Evolutionary conservation across 345 rosid genomes (phyloP).

Genomic region (Eucalyptus erythrocorys): DNA sequence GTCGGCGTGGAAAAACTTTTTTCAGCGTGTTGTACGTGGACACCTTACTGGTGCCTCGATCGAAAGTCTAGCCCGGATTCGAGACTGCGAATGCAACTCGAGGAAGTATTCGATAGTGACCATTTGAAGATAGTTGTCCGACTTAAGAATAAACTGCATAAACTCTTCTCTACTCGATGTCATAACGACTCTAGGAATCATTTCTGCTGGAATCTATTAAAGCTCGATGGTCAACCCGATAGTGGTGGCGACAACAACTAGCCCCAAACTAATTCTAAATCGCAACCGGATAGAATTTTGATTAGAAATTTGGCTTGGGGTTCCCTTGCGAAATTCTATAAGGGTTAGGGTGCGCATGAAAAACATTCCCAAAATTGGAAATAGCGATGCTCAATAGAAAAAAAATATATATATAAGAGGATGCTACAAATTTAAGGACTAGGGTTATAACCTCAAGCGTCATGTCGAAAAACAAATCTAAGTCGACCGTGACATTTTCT

Average conservation of each 20-base stretch:
- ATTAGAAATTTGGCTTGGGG: too few species aligned
- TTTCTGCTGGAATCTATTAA: not conserved
- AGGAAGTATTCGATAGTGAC: not conserved
- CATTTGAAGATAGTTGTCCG: not conserved
- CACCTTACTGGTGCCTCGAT: not conserved
- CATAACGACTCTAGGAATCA: not conserved
- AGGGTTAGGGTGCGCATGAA: not conserved
- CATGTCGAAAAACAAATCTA: not conserved
- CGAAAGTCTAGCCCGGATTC: not conserved
- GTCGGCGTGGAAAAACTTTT: not conserved
- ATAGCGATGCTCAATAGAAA: not conserved
- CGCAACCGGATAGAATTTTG: too few species aligned
- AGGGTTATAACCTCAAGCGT: not conserved
- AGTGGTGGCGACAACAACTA: not conserved
- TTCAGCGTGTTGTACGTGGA: not conserved
- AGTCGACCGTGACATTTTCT: not conserved
- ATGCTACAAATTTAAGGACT: not conserved
- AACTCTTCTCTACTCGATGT: not conserved
- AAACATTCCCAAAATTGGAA: not conserved
- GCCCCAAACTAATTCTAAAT: too few species aligned
- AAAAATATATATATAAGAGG: not conserved
- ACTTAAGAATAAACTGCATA: not conserved
- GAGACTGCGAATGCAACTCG: not conserved
- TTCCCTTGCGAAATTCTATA: not conserved
- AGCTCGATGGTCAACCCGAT: not conserved